Conservation (phyloP, 1,284 basidiomycete genomes). For the Naganishia liquefaciens region DNA sequence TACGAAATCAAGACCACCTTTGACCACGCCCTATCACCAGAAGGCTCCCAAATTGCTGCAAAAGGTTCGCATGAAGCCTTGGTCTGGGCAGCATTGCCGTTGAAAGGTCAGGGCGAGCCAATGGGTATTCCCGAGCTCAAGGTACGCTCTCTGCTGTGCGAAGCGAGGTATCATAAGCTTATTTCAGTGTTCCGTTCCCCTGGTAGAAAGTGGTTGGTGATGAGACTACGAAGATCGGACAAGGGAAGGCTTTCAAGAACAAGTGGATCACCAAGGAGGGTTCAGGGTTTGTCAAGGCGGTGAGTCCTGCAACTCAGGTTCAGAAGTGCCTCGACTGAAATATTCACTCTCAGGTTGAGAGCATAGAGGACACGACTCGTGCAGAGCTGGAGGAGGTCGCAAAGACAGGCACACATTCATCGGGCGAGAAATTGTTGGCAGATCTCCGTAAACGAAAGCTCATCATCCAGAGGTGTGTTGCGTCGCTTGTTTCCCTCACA, state of each 20-base stretch:
- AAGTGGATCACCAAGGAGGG: slow-evolving; percentile 95
- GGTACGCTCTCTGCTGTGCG: slow-evolving; percentile 38
- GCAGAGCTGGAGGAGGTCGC: slow-evolving; percentile 70
- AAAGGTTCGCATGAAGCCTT: slow-evolving; percentile 91
- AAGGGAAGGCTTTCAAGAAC: slow-evolving; percentile 94
- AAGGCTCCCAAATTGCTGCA: slow-evolving; percentile 75
- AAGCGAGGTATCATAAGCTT: neutral
- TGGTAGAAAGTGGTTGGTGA: slow-evolving; percentile 70
- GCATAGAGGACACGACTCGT: slow-evolving; percentile 32
- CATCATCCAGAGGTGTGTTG: slow-evolving; percentile 53
- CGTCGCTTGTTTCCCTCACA: no score
- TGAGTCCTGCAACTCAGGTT: slow-evolving; percentile 55
- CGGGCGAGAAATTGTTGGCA: slow-evolving; percentile 75
- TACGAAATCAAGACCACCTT: slow-evolving; percentile 77
- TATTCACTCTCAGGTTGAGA: slow-evolving; percentile 11
- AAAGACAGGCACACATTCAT: slow-evolving; percentile 66
- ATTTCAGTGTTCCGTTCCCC: neutral
- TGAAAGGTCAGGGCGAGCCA: slow-evolving; percentile 67
- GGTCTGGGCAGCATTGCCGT: slow-evolving; percentile 80
- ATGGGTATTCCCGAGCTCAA: slow-evolving; percentile 67
- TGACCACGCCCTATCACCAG: slow-evolving; percentile 71
- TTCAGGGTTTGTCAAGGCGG: slow-evolving; percentile 79
- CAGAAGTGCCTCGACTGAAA: neutral
- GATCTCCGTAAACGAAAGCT: slow-evolving; percentile 93
- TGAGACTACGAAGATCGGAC: slow-evolving; percentile 82